These are phyloP conservation scores for Fusarium graminum DNA, from an alignment of 2,329 filamentous ascomycete species.

Conservation along the genomic window DNA sequence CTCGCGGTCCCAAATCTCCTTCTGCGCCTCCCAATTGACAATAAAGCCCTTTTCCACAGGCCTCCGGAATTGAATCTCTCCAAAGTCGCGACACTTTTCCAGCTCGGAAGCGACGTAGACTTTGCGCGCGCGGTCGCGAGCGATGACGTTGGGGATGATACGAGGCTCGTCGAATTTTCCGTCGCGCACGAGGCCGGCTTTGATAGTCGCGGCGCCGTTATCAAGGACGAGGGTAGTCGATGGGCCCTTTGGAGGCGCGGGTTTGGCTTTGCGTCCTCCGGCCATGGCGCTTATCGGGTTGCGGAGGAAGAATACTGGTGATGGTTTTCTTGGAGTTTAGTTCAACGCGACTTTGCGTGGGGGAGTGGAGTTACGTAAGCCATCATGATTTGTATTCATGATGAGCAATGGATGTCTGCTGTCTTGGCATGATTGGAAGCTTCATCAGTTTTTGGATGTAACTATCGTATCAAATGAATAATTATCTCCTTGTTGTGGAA, in stretches of 20 bases:
- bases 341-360: slow-evolving; percentile 42
- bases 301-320: neutral
- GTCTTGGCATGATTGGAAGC: slow-evolving; percentile 10
- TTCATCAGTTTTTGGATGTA: accelerated
- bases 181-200: slow-evolving; percentile 80
- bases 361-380: slow-evolving; percentile 35
- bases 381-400: slow-evolving; percentile 27
- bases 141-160: slow-evolving; percentile 89
- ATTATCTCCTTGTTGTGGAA: no score
- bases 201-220: slow-evolving; percentile 92
- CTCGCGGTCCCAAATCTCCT: slow-evolving; percentile 93
- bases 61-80: slow-evolving; percentile 86
- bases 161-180: slow-evolving; percentile 68
- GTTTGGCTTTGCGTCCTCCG: slow-evolving; percentile 66
- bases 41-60: slow-evolving; percentile 95
- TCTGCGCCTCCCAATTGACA: slow-evolving; percentile 96
- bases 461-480: neutral
- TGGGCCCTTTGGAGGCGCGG: slow-evolving; percentile 65
- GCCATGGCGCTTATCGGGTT: slow-evolving; percentile 53
- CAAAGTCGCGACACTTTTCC: slow-evolving; percentile 85
- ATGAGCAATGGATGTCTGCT: neutral
- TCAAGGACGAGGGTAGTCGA: slow-evolving; percentile 85
- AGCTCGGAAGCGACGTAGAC: slow-evolving; percentile 85
- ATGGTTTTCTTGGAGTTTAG: slow-evolving; percentile 13
- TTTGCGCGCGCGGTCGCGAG: slow-evolving; percentile 82